Conservation (phyloP, 2,329 filamentous ascomycete genomes). For the Cladosporium velox region DNA sequence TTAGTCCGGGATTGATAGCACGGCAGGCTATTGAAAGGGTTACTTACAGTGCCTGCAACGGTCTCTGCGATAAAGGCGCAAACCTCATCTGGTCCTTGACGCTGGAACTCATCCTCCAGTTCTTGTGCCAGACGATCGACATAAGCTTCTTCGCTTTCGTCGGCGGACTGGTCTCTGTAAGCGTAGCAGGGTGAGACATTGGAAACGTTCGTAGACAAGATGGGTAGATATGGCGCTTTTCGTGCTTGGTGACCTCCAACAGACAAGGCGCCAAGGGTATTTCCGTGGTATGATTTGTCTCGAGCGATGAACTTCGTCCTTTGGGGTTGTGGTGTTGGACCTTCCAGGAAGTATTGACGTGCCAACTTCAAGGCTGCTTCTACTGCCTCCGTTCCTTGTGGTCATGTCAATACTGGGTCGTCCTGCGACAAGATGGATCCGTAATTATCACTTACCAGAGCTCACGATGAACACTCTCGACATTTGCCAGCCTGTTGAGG, state of each 20-base stretch:
- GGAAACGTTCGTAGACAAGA: conserved; percentile 53
- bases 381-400: conserved; percentile 60
- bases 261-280: conserved; percentile 64
- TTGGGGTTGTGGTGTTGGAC: conserved; percentile 49
- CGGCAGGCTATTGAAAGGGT: too few species aligned
- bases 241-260: conserved; percentile 63
- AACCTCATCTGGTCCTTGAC: conserved; percentile 50
- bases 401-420: neutral
- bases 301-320: conserved; percentile 63
- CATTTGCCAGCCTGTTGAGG: conserved; percentile 53
- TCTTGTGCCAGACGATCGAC: conserved; percentile 46
- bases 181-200: conserved; percentile 61
- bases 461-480: conserved; percentile 56
- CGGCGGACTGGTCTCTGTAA: conserved; percentile 35
- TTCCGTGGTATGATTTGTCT: conserved; percentile 67
- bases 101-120: conserved; percentile 51
- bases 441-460: conserved; percentile 61
- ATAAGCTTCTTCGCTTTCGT: conserved; percentile 46
- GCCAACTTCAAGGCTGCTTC: conserved; percentile 67
- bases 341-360: conserved; percentile 63
- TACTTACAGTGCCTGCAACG: conserved; percentile 44
- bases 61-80: conserved; percentile 56
- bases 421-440: conserved; percentile 39
- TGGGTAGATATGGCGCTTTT: conserved; percentile 59
- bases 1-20: neutral